Percentiles rank a stretch among this genome's conserved stretches.
Conservation (phyloP, 257 asterid species). For the Solanum pimpinellifolium region DNA sequence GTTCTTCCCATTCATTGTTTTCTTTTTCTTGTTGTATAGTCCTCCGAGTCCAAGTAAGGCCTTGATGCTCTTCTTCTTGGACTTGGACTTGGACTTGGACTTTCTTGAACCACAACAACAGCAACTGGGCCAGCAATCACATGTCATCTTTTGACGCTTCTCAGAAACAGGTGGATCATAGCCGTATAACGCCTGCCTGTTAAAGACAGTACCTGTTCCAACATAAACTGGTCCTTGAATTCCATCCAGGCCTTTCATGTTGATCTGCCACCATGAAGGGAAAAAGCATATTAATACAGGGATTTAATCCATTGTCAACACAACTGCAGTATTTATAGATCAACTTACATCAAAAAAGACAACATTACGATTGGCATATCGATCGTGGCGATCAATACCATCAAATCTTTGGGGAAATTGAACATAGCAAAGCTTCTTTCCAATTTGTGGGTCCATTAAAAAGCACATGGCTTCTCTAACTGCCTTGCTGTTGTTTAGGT, state of each 20-base stretch:
- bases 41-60: slow-evolving; percentile 49
- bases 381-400: slow-evolving; percentile 77
- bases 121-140: slow-evolving; percentile 76
- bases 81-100: slow-evolving; percentile 44
- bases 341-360: slow-evolving; percentile 75
- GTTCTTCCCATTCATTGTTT: slow-evolving; percentile 46
- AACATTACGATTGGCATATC: slow-evolving; percentile 81
- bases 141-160: slow-evolving; percentile 73
- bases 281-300: neutral
- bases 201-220: slow-evolving; percentile 73
- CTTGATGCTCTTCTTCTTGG: slow-evolving; percentile 57
- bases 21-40: slow-evolving; percentile 48
- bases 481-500: slow-evolving; percentile 78
- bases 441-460: slow-evolving; percentile 75
- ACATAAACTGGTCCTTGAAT: slow-evolving; percentile 86
- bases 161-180: slow-evolving; percentile 70
- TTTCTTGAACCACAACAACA: slow-evolving; percentile 65
- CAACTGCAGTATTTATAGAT: neutral
- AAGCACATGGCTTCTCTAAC: slow-evolving; percentile 81
- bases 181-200: slow-evolving; percentile 71
- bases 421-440: slow-evolving; percentile 81
- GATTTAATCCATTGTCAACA: neutral
- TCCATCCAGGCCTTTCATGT: slow-evolving; percentile 84
- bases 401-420: slow-evolving; percentile 83
- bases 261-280: slow-evolving; percentile 32